phyloP scores from a whole-genome alignment of 2,329 filamentous ascomycete genomes.

The Microascus cirrosus region DNA sequence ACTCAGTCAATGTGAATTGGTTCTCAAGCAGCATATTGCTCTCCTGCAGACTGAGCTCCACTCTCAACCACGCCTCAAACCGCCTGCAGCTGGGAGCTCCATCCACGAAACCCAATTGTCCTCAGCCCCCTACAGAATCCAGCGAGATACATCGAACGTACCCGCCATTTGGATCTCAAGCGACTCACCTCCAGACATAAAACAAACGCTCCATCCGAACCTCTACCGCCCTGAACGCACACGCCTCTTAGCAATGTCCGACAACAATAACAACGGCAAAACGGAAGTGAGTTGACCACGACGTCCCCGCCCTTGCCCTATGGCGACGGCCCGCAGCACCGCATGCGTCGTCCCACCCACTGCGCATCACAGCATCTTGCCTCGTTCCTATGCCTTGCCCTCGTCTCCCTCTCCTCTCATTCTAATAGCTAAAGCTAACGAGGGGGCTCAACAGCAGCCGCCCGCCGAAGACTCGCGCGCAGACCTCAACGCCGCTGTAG shows the following conservation, averaged over 20 bases:
- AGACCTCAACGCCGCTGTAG: constrained; percentile 68
- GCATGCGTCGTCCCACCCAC: not conserved
- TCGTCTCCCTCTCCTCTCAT: not conserved
- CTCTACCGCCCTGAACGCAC: not conserved
- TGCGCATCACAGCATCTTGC: not conserved
- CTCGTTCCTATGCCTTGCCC: not conserved
- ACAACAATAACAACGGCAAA: constrained; percentile 16
- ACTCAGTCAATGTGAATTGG: too few relatives aligned
- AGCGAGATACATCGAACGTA: too few relatives aligned
- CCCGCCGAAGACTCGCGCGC: constrained; percentile 23
- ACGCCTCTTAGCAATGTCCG: constrained; percentile 18
- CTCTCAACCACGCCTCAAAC: too few relatives aligned
- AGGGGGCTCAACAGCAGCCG: not conserved
- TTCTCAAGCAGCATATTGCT: too few relatives aligned
- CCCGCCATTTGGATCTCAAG: too few relatives aligned
- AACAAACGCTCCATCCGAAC: too few relatives aligned
- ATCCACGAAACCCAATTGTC: too few relatives aligned
- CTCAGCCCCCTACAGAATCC: too few relatives aligned
- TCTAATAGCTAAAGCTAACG: not conserved
- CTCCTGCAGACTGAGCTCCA: too few relatives aligned
- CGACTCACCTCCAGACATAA: too few relatives aligned
- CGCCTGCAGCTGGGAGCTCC: too few relatives aligned
- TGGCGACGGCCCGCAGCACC: not conserved
- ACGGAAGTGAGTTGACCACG: constrained; percentile 19
- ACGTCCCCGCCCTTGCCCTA: not conserved